Base-by-base conservation (phyloP, 495 filamentous ascomycete species). In the Annulohypoxylon moriforme region DNA sequence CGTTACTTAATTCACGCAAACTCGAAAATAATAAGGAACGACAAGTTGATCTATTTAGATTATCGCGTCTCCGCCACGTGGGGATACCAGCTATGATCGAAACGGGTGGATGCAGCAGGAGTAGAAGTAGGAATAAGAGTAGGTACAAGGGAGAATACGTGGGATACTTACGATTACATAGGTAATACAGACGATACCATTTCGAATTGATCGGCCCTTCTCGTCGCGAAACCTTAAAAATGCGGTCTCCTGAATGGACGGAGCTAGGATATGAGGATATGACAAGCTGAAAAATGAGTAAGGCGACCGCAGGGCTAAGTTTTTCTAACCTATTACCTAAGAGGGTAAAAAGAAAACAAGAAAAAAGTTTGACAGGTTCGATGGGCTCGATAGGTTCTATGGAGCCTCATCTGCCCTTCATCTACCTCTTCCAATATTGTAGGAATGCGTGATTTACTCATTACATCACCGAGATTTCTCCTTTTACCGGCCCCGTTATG, bases 221-320 rank as follows among this genome's bases (percentile, higher is more conserved):
- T 60, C 44, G 46, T 58, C 52, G 34, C 18, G 16, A 49, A 46
- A 40, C 18, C 56, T 44, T 38, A 22, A 52, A 52, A 59, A 27
- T 42, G 11, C 36, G 16, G 3, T 31, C 22, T 52, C 22, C 53
- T 59, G 29, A 59, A 38, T 66, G 27, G 63, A 24, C 38, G 47
- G 24, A 27, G 11, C 47, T n/a, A 31, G 27, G 27, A 29, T 29
- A 29, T 29, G 27, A 36, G 27, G 60, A 60, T 69, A 63, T 27
- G 14, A 13, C 34, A 53, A 60, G 67, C 67, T 70, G 67, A 70
- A 64, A 69, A 60, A n/a, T 29, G 60, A 70, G 67, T 70, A 64
- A 70, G 67, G 67, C 67, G 67, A 29, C 36, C 3, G 53, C 50
- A 60, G 60, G 60, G 53, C 67, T 59, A 70, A 38, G 16, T 52